These are phyloP conservation scores for Penicillium digitatum DNA, from an alignment of 2,329 filamentous ascomycete genomes.

Conservation along the genomic window DNA sequence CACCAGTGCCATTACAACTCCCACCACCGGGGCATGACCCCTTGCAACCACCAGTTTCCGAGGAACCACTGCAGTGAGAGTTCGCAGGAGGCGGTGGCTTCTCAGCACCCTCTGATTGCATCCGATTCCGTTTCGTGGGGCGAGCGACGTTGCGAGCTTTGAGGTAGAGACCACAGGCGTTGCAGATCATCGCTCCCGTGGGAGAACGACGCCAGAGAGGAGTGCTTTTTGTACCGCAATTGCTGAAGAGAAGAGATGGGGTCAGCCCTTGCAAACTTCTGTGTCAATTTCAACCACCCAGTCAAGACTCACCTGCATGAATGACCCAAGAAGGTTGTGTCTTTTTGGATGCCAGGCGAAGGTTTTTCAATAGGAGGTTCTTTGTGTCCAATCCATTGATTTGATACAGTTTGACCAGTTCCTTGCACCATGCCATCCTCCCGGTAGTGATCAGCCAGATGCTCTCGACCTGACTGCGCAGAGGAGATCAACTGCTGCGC, in stretches of 20 bases:
- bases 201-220: slow-evolving; percentile 93
- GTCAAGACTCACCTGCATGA: slow-evolving; percentile 38
- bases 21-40: slow-evolving; percentile 96
- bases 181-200: slow-evolving; percentile 91
- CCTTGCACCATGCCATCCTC: slow-evolving; percentile 18
- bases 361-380: slow-evolving; percentile 21
- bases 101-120: slow-evolving; percentile 26
- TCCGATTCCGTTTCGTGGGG: slow-evolving; percentile 81
- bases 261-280: slow-evolving; percentile 8
- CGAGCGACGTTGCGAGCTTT: slow-evolving; percentile 90
- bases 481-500: slow-evolving; percentile 48
- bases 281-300: neutral
- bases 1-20: slow-evolving; percentile 92
- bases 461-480: slow-evolving; percentile 43
- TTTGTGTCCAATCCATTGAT: slow-evolving; percentile 11
- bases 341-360: slow-evolving; percentile 37
- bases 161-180: slow-evolving; percentile 90
- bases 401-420: slow-evolving; percentile 12
- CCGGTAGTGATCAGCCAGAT: slow-evolving; percentile 27
- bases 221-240: slow-evolving; percentile 90
- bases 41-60: slow-evolving; percentile 44
- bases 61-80: slow-evolving; percentile 29
- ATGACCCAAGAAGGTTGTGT: slow-evolving; percentile 40
- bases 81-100: slow-evolving; percentile 27
- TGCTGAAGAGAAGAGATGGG: slow-evolving; percentile 53